Base-by-base conservation (phyloP, 768 basidiomycete species). In the Boletus rubroflammeus region DNA sequence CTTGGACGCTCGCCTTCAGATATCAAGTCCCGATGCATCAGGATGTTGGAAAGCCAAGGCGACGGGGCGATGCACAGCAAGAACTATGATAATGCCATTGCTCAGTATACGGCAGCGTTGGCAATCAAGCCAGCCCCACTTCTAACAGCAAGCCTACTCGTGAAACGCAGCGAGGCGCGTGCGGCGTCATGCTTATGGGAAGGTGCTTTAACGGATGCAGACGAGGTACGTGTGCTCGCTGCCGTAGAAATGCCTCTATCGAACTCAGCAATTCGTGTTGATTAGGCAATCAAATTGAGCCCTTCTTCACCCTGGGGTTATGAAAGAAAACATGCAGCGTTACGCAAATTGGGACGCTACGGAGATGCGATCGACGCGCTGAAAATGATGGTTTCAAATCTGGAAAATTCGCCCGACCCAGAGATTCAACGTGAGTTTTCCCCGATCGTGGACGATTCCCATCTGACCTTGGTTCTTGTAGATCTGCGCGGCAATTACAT, bases 121-220 rank as follows among this genome's bases (percentile, higher is more conserved):
- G n/a, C 21, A 8, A 34, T 55, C 1, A 28, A 26, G 31, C 54
- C 35, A 3, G 3, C 34, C 17, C 7, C 6, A 15, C 38, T 6
- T 7, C n/a, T 13, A 1, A 7, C 17, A 25, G 31, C 11, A 3
- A 31, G 26, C 6, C 25, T 64, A 1, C 53, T 62, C 19, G 39
- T 54, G 32, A 64, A 62, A 36, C 53, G 63, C 2, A 56, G 63
- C 23, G 23, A 62, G 4, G 63, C 63, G 0, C 40, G 38, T 2
- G 40, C 21, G 2, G 42, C 19, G 9, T 54, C 28, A 26, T 40
- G 15, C 28, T 50, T 26, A 13, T 65, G 56, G 52, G 39, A 59
- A 14, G 50, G 44, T 42, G 53, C 57, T 2, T 47, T 65, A 41
- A 43, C 26, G 14, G 63, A 64, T 45, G 63, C 57, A 19, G 35